Evolutionary conservation across 768 basidiomycete genomes (phyloP), one percentile per base, ranked within the genome.

Genomic region (Auriscalpium orientale): DNA sequence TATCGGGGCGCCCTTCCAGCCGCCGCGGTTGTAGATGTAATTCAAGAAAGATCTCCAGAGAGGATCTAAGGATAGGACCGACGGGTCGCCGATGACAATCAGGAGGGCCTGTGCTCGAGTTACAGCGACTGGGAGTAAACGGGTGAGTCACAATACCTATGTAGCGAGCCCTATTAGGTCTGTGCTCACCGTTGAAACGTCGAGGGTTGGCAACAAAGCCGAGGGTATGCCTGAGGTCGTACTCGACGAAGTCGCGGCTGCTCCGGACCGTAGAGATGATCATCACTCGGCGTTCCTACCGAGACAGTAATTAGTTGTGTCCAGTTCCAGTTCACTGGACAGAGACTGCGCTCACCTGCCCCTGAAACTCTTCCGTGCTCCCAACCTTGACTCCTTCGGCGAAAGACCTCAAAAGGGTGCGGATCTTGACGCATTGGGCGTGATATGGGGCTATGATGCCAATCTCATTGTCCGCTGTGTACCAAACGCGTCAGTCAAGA

Each of bases 351-450:
- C 59, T 33, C 50, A 78, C 81, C 68, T 83, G 80, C 8, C 83
- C 84, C 65, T 85, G 84, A 68, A 83, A 84, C 56, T 83, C 82
- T 60, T 85, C 84, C 1, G 83, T 82, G 20, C 79, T 82, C 18
- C 83, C 84, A 13, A 86, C 79, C 60, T 84, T 84, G 53, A 84
- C 71, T 3, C 61, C 64, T 6, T 64, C 62, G 1, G 64, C 65
- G 35, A 65, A 48, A 10, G 43, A 51, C 28, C 65, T 63, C 15
- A 84, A 64, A 2, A 66, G 53, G 8, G 56, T 65, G 12, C 79
- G 72, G 20, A 85, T 70, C 62, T 79, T 82, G 12, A 68, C 64
- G 47, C 75, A 74, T 62, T 86, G 84, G 0, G 82, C 83, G 59
- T 82, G 77, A 62, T 85, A 86, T 0, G 84, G 84, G 0, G 82